phyloP scores from a whole-genome alignment of 805 yeast species.

The Wickerhamiella sorbophila region DNA sequence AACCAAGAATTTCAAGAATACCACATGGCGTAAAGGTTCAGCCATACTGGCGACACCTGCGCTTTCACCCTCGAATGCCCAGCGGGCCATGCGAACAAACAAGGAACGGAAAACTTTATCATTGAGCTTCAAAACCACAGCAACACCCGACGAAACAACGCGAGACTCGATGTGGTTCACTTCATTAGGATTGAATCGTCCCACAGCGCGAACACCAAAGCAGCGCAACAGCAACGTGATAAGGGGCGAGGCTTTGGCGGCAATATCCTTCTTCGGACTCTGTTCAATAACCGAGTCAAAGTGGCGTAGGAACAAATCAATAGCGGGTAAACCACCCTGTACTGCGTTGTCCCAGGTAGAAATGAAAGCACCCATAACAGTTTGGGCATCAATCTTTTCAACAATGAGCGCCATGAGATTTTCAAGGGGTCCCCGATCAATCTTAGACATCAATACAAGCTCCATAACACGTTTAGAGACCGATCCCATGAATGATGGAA shows the following conservation, averaged over 20 bases:
- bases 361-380: constrained; percentile 42
- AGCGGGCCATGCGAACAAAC: constrained; percentile 70
- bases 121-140: constrained; percentile 75
- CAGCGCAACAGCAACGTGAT: constrained; percentile 53
- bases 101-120: constrained; percentile 88
- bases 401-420: constrained; percentile 40
- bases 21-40: constrained; percentile 40
- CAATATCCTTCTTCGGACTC: constrained; percentile 60
- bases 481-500: constrained; percentile 73
- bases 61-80: constrained; percentile 86
- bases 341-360: constrained; percentile 42
- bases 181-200: constrained; percentile 52
- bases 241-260: constrained; percentile 52
- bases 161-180: constrained; percentile 68
- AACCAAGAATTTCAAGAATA: constrained; percentile 77
- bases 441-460: constrained; percentile 30
- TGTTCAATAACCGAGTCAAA: constrained; percentile 52
- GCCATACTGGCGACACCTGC: constrained; percentile 34
- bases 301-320: constrained; percentile 57
- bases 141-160: constrained; percentile 57
- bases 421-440: constrained; percentile 43
- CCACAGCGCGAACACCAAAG: constrained; percentile 52
- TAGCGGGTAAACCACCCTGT: constrained; percentile 27
- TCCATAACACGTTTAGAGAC: constrained; percentile 48
- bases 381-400: constrained; percentile 51